Percentiles rank a stretch among this genome's conserved stretches.
Conservation (phyloP, 805 yeast genomes). For the Lachancea nothofagi region DNA sequence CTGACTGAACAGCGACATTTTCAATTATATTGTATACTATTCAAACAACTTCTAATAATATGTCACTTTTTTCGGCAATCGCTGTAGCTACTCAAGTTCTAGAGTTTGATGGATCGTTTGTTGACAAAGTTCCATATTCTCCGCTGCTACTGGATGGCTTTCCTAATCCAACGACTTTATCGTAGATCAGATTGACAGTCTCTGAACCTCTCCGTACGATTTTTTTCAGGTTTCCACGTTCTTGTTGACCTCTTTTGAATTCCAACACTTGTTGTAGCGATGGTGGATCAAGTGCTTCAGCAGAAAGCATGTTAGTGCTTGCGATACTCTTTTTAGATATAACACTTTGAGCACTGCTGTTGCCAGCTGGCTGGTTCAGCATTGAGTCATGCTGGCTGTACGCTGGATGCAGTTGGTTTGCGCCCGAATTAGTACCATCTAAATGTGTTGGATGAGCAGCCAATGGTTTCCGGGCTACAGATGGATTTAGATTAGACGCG, state of each 20-base stretch:
- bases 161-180: slow-evolving; percentile 16
- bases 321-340: slow-evolving; percentile 13
- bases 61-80: too few species aligned
- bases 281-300: slow-evolving; percentile 35
- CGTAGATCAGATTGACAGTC: slow-evolving; percentile 33
- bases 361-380: slow-evolving; percentile 1
- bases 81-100: not conserved
- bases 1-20: not conserved
- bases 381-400: slow-evolving; percentile 1
- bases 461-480: slow-evolving; percentile 39
- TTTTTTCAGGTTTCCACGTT: slow-evolving; percentile 20
- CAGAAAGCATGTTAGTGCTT: slow-evolving; percentile 13
- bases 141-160: slow-evolving; percentile 9
- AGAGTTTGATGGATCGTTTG: not conserved
- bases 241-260: slow-evolving; percentile 30
- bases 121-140: slow-evolving; percentile 17
- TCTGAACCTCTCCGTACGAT: slow-evolving; percentile 38
- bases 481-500: slow-evolving; percentile 31
- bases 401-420: slow-evolving; percentile 6
- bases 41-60: too few species aligned
- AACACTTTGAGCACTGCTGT: slow-evolving; percentile 16
- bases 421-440: slow-evolving; percentile 27
- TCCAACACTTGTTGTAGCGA: slow-evolving; percentile 34
- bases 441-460: slow-evolving; percentile 14
- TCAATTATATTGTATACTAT: too few species aligned